Evolutionary conservation across 1,284 basidiomycete genomes (phyloP).

Genomic region (Malassezia restricta): DNA sequence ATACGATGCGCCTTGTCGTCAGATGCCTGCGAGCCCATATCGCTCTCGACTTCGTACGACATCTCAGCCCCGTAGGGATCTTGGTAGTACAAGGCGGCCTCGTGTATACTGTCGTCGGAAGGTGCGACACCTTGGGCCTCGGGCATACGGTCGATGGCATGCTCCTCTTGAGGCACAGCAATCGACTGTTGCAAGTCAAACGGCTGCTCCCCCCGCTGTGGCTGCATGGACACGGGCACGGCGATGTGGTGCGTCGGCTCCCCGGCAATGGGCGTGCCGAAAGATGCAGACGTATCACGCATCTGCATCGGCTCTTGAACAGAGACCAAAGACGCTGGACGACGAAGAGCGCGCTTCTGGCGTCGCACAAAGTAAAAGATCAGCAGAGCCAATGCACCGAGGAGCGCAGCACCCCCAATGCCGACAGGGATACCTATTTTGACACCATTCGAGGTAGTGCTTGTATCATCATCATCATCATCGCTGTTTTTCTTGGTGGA

Average conservation of each 20-base stretch:
- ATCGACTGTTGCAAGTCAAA: background rate
- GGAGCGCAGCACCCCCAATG: conserved; percentile 8
- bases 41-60: background rate
- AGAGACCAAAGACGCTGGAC: background rate
- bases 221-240: background rate
- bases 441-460: conserved; percentile 1
- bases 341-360: background rate
- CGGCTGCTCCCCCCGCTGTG: background rate
- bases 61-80: background rate
- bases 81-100: background rate
- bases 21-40: background rate
- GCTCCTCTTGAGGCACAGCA: background rate
- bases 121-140: background rate
- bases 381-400: background rate
- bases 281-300: background rate
- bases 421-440: conserved; percentile 14
- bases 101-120: background rate
- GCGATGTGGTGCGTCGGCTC: background rate
- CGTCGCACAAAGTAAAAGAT: conserved; percentile 4
- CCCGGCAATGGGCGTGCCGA: background rate
- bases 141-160: background rate
- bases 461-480: background rate
- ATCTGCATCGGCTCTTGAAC: background rate
- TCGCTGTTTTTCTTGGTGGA: background rate
- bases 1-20: background rate